Conservation (phyloP, 2,329 filamentous ascomycete genomes). For the Epichloe festucae region DNA sequence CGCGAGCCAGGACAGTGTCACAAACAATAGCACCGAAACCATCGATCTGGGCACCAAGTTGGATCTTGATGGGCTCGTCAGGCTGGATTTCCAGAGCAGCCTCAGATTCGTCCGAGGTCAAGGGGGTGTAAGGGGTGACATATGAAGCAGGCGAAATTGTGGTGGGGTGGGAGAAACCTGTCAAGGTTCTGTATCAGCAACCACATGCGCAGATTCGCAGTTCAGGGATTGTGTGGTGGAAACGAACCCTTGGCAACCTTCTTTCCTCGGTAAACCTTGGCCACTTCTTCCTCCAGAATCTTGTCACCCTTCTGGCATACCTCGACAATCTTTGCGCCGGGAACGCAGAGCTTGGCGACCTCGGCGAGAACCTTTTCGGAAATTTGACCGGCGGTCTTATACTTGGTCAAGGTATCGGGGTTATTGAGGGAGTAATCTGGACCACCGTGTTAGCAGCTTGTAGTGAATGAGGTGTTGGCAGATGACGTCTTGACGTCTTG, state of each 20-base stretch:
- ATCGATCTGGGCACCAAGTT: slow-evolving; percentile 97
- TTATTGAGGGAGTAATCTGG: slow-evolving; percentile 82
- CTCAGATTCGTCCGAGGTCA: slow-evolving; percentile 77
- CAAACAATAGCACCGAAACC: slow-evolving; percentile 94
- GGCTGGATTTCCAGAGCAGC: slow-evolving; percentile 67
- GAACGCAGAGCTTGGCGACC: slow-evolving; percentile 60
- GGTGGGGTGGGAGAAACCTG: slow-evolving; percentile 83
- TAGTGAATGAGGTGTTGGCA: neutral
- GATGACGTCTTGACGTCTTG: neutral
- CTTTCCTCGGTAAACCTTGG: slow-evolving; percentile 97
- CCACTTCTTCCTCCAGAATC: slow-evolving; percentile 82
- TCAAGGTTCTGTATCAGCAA: slow-evolving; percentile 2
- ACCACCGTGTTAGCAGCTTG: neutral
- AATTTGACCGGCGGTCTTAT: slow-evolving; percentile 92
- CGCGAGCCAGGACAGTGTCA: slow-evolving; percentile 68
- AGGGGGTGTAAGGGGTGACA: slow-evolving; percentile 91
- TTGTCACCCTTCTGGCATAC: slow-evolving; percentile 94
- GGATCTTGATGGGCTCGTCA: slow-evolving; percentile 88
- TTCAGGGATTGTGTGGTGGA: neutral
- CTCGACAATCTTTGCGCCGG: slow-evolving; percentile 83
- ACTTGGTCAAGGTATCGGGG: slow-evolving; percentile 94
- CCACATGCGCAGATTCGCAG: neutral
- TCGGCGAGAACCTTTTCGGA: slow-evolving; percentile 89
- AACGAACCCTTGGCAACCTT: slow-evolving; percentile 78
- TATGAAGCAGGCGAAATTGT: slow-evolving; percentile 90